Base-by-base conservation (phyloP, 371 early-diverging fungal species). In the Chytridiales sp. region DNA sequence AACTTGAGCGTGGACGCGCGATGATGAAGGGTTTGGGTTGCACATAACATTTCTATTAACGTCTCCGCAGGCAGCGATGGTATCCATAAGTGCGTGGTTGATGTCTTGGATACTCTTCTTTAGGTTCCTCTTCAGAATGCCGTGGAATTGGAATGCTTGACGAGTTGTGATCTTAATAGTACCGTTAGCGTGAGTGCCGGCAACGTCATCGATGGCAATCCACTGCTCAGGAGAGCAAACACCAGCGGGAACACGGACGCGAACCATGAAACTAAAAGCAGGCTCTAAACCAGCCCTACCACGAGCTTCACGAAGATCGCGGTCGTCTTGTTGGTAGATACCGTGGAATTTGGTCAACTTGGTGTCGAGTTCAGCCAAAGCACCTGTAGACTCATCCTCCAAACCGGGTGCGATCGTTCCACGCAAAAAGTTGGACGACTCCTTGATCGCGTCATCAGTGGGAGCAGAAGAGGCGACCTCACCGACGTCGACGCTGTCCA, bases 31-130 rank as follows among this genome's bases (percentile, higher is more conserved):
- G 70, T 90, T 87, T 55, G 92, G 87, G 60, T 87, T 87, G 66
- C 89, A 87, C 82, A 93, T 93, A 61, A 95, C 92, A 77, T 94
- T 95, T 67, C 95, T 87, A 80, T 95, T 95, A 60, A 95, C 95
- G 79, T 95, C 95, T 67, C 95, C 95, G 75, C 95, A 95, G 38
- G 95, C 95, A 47, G 95, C 95, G 40, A 95, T 80, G 24, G 94
- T 93, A 74, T 90, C 76, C 74, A 95, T 82, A 61, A 93, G 75
- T 29, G 83, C 78, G 53, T 85, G 83, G 79, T 95, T 95, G 80
- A 95, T 92, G 54, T 84, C 87, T 61, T 89, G 90, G 62, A 94
- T 92, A 56, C 91, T 84, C 43, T 79, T 71, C 77, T 89, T 91
- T 50, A 95, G 81, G 66, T 91, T 87, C 64, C 82, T 80, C 83